Conservation (phyloP, 2,329 filamentous ascomycete species). For the Incumbomyces delicatus region DNA sequence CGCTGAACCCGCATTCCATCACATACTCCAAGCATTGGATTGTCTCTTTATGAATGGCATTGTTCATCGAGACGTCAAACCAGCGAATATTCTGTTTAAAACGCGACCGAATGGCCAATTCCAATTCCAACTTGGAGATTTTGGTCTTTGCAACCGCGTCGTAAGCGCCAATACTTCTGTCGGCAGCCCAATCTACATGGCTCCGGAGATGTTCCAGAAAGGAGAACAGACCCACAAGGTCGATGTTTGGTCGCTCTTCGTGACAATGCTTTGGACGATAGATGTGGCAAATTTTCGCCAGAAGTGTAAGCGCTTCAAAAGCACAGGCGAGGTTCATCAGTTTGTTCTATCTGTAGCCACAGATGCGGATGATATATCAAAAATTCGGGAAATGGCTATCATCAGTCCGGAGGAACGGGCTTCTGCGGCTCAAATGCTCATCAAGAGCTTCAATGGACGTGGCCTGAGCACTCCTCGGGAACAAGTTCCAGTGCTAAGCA, state of each 20-base stretch:
- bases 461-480: not conserved
- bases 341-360: too few species aligned
- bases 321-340: too few species aligned
- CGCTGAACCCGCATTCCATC: too few species aligned
- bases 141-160: not conserved
- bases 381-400: not conserved
- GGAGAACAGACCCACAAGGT: not conserved
- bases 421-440: not conserved
- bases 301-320: too few species aligned
- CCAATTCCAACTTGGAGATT: not conserved
- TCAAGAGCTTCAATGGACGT: not conserved
- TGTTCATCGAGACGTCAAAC: too few species aligned
- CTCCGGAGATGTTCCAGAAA: not conserved
- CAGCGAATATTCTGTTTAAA: not conserved
- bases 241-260: not conserved
- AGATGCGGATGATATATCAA: too few species aligned
- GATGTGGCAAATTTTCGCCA: not conserved
- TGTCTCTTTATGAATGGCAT: too few species aligned
- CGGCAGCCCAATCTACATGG: not conserved
- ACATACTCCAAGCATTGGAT: too few species aligned
- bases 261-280: not conserved
- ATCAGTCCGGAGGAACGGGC: not conserved
- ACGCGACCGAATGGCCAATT: not conserved
- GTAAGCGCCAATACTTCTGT: not conserved
- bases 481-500: not conserved